Evolutionary conservation across 2,329 filamentous ascomycete species (phyloP).

Genomic region (Myrmaecium sp.): DNA sequence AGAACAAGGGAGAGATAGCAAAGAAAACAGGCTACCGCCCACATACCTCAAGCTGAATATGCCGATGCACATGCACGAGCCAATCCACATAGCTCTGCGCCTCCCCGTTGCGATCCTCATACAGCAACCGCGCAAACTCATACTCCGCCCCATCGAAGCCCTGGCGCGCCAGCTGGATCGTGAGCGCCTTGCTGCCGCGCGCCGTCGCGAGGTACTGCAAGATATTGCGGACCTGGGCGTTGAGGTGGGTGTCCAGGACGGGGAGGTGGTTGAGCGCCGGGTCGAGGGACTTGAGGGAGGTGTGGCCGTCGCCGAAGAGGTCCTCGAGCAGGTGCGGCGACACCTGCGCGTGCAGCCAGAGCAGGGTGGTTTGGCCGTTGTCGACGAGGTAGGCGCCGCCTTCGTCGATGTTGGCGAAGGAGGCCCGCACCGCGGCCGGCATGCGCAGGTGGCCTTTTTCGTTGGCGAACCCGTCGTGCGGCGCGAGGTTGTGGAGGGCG

Average conservation of each 20-base stretch:
- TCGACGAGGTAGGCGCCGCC: conserved; percentile 91
- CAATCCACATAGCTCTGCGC: conserved; percentile 97
- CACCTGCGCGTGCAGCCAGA: conserved; percentile 87
- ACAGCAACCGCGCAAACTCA: conserved; percentile 79
- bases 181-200: conserved; percentile 73
- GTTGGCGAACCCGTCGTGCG: conserved; percentile 85
- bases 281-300: conserved; percentile 58
- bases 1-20: not conserved
- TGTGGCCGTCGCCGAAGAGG: conserved; percentile 66
- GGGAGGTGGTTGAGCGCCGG: conserved; percentile 67
- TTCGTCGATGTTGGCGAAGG: conserved; percentile 75
- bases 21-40: not conserved
- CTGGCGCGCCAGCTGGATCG: conserved; percentile 79
- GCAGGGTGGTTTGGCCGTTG: conserved; percentile 77
- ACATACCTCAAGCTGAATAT: conserved; percentile 66
- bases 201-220: conserved; percentile 68
- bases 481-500: conserved; percentile 73
- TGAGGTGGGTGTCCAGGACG: conserved; percentile 77
- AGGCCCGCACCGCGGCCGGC: conserved; percentile 63
- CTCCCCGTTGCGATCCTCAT: conserved; percentile 94
- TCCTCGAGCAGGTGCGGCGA: conserved; percentile 83
- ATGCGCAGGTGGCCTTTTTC: conserved; percentile 76
- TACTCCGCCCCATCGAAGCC: conserved; percentile 90
- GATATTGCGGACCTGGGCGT: conserved; percentile 87
- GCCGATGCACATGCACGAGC: conserved; percentile 87